phyloP scores from a whole-genome alignment of 257 asterid genomes.

The Jaltomata sinuosa region DNA sequence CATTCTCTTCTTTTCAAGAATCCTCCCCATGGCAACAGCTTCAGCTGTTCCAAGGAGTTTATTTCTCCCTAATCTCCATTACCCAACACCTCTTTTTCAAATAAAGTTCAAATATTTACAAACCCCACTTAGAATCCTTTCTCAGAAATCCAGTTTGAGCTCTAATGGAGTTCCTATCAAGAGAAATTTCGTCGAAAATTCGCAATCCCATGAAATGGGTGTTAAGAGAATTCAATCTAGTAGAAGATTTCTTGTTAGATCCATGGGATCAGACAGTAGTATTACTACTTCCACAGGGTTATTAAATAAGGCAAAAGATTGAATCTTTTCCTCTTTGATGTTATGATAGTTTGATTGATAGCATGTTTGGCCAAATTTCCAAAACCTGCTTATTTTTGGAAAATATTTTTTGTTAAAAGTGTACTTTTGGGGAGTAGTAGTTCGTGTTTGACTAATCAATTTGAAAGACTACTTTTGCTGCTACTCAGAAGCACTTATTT shows the following conservation, averaged over 20 bases:
- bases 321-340: neutral
- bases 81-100: slow-evolving; percentile 5
- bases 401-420: too few species aligned
- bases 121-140: slow-evolving; percentile 11
- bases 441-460: neutral
- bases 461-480: neutral
- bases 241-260: slow-evolving; percentile 26
- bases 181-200: slow-evolving; percentile 1
- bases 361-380: neutral
- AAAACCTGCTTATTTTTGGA: neutral
- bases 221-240: slow-evolving; percentile 3
- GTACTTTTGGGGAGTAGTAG: neutral
- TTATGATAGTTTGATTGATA: neutral
- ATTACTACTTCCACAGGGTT: slow-evolving; percentile 32
- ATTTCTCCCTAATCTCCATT: slow-evolving; percentile 22
- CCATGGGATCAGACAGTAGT: slow-evolving; percentile 36
- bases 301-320: slow-evolving; percentile 36
- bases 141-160: slow-evolving; percentile 7
- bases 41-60: slow-evolving; percentile 28
- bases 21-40: slow-evolving; percentile 24
- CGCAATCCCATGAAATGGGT: slow-evolving; percentile 14
- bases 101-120: neutral
- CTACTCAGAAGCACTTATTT: neutral
- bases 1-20: slow-evolving; percentile 15
- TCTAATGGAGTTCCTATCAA: slow-evolving; percentile 6